phyloP scores from a whole-genome alignment of 805 yeast genomes.

The Zygoascus ofunaensis region DNA sequence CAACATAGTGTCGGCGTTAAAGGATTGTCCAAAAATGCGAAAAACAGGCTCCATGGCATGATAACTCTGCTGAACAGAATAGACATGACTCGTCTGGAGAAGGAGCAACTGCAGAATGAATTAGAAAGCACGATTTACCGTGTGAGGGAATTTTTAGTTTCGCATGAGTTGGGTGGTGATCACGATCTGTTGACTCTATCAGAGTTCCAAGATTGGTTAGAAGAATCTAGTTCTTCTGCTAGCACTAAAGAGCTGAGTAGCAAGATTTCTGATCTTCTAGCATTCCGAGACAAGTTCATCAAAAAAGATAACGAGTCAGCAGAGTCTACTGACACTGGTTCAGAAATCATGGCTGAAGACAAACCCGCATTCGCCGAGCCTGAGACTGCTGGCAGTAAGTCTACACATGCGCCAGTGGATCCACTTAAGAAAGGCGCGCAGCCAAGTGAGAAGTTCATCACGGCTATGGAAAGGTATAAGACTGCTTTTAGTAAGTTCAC shows the following conservation, averaged over 20 bases:
- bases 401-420: not conserved
- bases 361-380: not conserved
- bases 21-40: conserved; percentile 27
- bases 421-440: not conserved
- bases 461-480: not conserved
- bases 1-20: conserved; percentile 6
- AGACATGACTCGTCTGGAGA: conserved; percentile 46
- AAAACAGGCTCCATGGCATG: conserved; percentile 38
- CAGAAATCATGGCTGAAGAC: not conserved
- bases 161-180: conserved; percentile 14
- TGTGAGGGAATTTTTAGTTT: conserved; percentile 48
- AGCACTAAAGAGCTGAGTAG: conserved; percentile 12
- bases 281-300: conserved; percentile 6
- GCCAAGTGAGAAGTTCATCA: not conserved
- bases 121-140: conserved; percentile 69
- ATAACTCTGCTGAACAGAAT: conserved; percentile 43
- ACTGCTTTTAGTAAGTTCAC: not conserved
- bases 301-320: not conserved
- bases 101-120: conserved; percentile 54
- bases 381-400: not conserved
- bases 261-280: conserved; percentile 20
- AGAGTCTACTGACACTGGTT: conserved; percentile 2
- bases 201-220: conserved; percentile 66
- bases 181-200: not conserved
- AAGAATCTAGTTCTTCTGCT: conserved; percentile 54